These are phyloP conservation scores for Metschnikowia sp. DNA, from an alignment of 805 yeast species.

Conservation along the genomic window DNA sequence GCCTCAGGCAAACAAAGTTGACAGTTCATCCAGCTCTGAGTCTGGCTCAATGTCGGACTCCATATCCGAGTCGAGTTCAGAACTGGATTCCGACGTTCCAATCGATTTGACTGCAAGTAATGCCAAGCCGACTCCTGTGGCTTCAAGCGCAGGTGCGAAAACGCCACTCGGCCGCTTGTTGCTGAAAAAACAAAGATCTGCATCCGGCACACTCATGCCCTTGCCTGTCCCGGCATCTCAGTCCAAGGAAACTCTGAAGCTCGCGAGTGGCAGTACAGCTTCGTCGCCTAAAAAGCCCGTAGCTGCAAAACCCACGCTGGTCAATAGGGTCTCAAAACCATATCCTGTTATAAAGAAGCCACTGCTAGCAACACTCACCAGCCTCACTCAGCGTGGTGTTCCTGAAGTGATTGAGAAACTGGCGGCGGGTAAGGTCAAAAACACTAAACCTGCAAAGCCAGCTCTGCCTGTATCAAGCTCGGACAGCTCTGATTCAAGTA, in stretches of 20 bases:
- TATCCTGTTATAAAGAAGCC: conserved; percentile 1
- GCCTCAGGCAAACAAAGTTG: too few relatives aligned
- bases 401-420: conserved; percentile 16
- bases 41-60: conserved; percentile 8
- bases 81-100: conserved; percentile 1
- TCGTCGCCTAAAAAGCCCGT: not conserved
- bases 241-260: not conserved
- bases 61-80: conserved; percentile 8
- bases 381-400: conserved; percentile 15
- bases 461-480: not conserved
- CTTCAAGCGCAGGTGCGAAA: not conserved
- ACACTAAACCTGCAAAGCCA: conserved; percentile 4
- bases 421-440: not conserved
- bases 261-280: not conserved
- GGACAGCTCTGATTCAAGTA: not conserved
- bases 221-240: not conserved
- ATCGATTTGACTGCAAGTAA: not conserved
- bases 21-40: not conserved
- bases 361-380: conserved; percentile 7
- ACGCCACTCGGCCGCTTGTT: conserved; percentile 1
- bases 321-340: not conserved
- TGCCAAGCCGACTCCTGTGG: not conserved
- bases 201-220: not conserved
- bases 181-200: conserved; percentile 2
- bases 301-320: too few relatives aligned